Evolutionary conservation across 495 filamentous ascomycete genomes (phyloP), one percentile per base, ranked within the genome.

Genomic region (Xylaria cubensis): DNA sequence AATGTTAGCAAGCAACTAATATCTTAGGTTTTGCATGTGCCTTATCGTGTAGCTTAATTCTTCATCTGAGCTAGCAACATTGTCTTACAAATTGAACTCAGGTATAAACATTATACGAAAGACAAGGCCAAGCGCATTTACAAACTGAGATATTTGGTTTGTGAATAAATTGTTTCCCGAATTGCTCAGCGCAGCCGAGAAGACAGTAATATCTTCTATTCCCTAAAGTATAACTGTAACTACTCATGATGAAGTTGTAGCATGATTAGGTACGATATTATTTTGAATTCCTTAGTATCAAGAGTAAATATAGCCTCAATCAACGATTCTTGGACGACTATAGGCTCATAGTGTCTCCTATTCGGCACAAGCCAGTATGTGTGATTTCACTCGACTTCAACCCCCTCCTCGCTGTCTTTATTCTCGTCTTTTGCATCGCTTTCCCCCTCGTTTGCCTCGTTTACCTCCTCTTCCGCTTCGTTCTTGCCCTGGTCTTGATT

Each of bases 151-250:
- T 13, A 42, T 5, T 44, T 13, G 9, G 29, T 29, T 39, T 6
- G 9, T 39, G 8, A 39, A 29, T n/a, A 39, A 21, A 9, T 39
- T 19, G 34, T 17, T 39, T 39, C n/a, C 34, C 32, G 32, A 39
- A 61, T 61, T 17, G 61, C 39, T 64, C 36, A 44, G 61, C 61
- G 21, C 39, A 64, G 36, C 36, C 61, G 61, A 42, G 61, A 10
- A 17, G 24, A 26, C 15, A 64, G 10, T n/a, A 61, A 6, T 21
- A 29, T 48, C 15, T 53, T 17, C 19, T 15, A 67, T 53, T 41
- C 24, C 12, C 19, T 26, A 6, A 24, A 64, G 42, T 50, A n/a
- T 64, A 50, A 29, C 21, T 48, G 1, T 44, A 29, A 15, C 39
- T 12, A 64, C 12, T 34, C 26, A 48, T 32, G 9, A 48, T 32